A percentile compares a stretch with the other conserved stretches of the same genome.
phyloP scores from a whole-genome alignment of 2,329 filamentous ascomycete genomes.

The Apiospora hydei region DNA sequence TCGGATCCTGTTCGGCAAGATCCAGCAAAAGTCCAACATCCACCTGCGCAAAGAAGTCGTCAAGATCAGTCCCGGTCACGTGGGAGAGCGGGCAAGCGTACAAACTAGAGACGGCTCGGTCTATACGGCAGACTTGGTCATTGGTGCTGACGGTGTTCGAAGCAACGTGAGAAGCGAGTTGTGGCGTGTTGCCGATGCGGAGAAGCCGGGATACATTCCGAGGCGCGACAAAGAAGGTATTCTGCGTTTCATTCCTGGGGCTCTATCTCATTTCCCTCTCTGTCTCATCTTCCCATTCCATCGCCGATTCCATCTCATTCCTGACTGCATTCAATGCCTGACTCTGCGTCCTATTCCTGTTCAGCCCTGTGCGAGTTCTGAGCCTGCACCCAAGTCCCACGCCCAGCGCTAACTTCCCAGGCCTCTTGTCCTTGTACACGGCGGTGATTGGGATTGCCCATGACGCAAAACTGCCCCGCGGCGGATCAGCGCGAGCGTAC shows the following conservation, averaged over 20 bases:
- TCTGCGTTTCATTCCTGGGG: too few species aligned
- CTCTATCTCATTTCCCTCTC: too few species aligned
- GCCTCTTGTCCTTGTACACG: neutral
- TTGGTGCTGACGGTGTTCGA: neutral
- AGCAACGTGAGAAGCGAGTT: neutral
- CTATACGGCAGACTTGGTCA: neutral
- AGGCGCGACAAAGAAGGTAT: neutral
- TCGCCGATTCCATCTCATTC: too few species aligned
- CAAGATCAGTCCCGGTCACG: neutral
- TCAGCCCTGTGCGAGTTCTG: too few species aligned
- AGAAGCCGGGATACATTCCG: neutral
- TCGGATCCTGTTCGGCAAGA: neutral
- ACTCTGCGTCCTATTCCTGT: too few species aligned
- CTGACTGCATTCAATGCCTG: too few species aligned
- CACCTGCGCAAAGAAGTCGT: neutral
- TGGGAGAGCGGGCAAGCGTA: neutral
- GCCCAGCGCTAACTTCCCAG: too few species aligned
- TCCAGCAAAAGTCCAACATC: neutral
- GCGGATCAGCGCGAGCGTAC: neutral
- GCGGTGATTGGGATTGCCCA: slow-evolving; percentile 2
- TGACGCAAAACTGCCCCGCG: neutral
- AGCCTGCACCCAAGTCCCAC: too few species aligned
- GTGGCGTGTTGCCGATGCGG: neutral
- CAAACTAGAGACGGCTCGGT: neutral
- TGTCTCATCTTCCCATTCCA: too few species aligned